phyloP scores from a whole-genome alignment of 2,329 filamentous ascomycete genomes.

The Lachnellula willkommii region DNA sequence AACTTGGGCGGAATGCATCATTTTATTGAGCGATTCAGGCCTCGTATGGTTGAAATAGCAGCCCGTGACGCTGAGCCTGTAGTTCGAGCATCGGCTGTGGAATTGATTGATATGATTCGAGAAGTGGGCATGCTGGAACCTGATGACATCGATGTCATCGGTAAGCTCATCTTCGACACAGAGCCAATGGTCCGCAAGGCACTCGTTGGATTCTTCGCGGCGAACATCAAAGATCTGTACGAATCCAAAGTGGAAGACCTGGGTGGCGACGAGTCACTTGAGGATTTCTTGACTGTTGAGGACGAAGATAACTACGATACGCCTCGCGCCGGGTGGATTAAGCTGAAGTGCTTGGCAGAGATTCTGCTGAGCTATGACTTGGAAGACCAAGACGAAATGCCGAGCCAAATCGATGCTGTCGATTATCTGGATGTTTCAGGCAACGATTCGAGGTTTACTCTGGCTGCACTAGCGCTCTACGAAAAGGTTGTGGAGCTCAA shows the following conservation, averaged over 20 bases:
- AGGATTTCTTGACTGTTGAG: conserved; percentile 65
- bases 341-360: conserved; percentile 84
- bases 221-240: conserved; percentile 77
- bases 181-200: conserved; percentile 82
- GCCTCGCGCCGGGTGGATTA: conserved; percentile 79
- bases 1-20: conserved; percentile 73
- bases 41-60: conserved; percentile 87
- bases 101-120: conserved; percentile 75
- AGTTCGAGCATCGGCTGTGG: conserved; percentile 75
- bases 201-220: conserved; percentile 84
- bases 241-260: conserved; percentile 77
- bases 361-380: conserved; percentile 76
- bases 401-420: conserved; percentile 40
- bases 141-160: conserved; percentile 82
- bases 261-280: conserved; percentile 69
- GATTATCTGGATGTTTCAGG: conserved; percentile 53
- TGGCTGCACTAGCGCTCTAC: conserved; percentile 81
- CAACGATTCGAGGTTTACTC: conserved; percentile 74
- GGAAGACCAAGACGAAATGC: conserved; percentile 56
- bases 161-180: conserved; percentile 81
- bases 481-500: conserved; percentile 74
- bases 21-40: conserved; percentile 88
- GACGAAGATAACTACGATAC: conserved; percentile 73
- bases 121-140: conserved; percentile 84
- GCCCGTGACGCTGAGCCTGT: conserved; percentile 75